These are phyloP conservation scores for Botryotinia globosa DNA, from an alignment of 2,329 filamentous ascomycete genomes.

Conservation along the genomic window DNA sequence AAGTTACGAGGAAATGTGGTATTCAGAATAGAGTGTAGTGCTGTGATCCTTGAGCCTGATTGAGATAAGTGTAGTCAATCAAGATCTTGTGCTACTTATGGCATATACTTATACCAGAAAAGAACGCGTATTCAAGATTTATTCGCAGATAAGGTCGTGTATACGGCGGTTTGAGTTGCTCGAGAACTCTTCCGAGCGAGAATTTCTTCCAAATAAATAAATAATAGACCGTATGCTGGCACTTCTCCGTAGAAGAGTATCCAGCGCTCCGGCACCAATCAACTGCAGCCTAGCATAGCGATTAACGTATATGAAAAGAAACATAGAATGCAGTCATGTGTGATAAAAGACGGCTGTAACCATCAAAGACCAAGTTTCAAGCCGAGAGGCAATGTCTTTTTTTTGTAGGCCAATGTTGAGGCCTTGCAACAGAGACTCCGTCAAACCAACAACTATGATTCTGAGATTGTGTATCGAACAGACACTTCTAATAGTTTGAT, in stretches of 20 bases:
- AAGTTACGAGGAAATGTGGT: not conserved
- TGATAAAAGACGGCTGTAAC: not conserved
- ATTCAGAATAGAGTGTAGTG: not conserved
- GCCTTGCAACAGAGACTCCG: not conserved
- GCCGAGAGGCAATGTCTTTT: not conserved
- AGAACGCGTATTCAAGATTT: not conserved
- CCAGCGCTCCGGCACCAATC: not conserved
- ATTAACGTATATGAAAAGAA: not conserved
- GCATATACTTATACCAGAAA: not conserved
- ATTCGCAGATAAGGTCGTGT: not conserved
- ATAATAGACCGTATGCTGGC: not conserved
- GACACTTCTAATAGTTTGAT: not conserved
- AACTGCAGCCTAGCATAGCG: not conserved
- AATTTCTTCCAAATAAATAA: too few species aligned
- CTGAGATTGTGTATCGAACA: not conserved
- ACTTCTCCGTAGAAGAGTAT: not conserved
- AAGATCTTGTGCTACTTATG: not conserved
- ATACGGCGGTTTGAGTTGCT: not conserved
- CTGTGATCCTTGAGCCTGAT: not conserved
- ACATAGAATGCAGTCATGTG: not conserved
- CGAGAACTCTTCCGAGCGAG: not conserved
- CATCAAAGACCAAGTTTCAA: not conserved
- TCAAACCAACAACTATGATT: not conserved
- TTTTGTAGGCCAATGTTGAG: not conserved
- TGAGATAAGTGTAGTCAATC: too few species aligned